Conservation (phyloP, 75 land plant genomes). For the Sequoiadendron giganteum region DNA sequence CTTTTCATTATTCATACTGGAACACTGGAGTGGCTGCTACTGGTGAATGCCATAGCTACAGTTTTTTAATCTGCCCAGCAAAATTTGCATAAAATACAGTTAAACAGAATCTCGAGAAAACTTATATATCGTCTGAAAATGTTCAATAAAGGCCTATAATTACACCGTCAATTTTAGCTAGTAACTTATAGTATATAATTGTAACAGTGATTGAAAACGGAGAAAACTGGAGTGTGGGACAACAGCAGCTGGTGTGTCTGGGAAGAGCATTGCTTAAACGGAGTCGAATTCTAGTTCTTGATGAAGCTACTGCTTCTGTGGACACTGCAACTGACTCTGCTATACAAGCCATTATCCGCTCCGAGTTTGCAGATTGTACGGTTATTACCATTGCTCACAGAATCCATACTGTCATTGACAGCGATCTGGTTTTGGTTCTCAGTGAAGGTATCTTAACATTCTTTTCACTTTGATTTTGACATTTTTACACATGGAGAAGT, state of each 20-base stretch:
- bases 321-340: constrained; percentile 82
- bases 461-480: too few relatives aligned
- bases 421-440: constrained; percentile 81
- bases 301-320: constrained; percentile 92
- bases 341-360: constrained; percentile 67
- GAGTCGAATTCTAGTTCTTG: constrained; percentile 78
- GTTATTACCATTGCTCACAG: constrained; percentile 87
- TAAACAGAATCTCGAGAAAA: too few relatives aligned
- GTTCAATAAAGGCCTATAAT: too few relatives aligned
- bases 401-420: constrained; percentile 86
- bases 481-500: background rate
- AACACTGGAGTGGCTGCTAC: too few relatives aligned
- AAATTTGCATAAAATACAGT: too few relatives aligned
- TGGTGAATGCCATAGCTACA: too few relatives aligned
- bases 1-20: too few relatives aligned
- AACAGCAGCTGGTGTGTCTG: constrained; percentile 82
- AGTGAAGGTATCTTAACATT: constrained; percentile 53
- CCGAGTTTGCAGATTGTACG: constrained; percentile 70
- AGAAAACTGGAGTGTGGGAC: constrained; percentile 97
- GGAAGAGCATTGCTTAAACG: constrained; percentile 79
- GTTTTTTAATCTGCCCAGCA: too few relatives aligned
- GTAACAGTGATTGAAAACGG: constrained; percentile 83
- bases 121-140: too few relatives aligned
- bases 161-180: too few relatives aligned
- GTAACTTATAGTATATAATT: too few relatives aligned